Conservation (phyloP, 768 basidiomycete species). For the Trametes coccinea region DNA sequence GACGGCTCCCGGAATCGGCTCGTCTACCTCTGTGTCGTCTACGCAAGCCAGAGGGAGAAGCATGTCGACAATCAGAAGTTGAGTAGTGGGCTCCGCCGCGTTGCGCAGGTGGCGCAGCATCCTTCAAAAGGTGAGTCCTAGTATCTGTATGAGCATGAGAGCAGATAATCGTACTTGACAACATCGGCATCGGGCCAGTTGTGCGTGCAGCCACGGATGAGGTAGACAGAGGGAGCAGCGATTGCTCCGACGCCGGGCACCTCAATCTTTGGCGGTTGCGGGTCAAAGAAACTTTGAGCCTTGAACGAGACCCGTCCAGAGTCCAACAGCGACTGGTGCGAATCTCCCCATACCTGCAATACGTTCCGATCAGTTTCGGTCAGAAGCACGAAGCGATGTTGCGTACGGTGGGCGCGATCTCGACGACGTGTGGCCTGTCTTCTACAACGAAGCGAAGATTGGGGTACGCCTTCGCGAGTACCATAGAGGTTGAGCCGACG, state of each 20-base stretch:
- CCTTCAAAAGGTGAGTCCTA: background rate
- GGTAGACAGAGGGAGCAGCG: background rate
- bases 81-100: conserved; percentile 5
- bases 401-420: conserved; percentile 38
- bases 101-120: conserved; percentile 9
- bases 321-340: conserved; percentile 1
- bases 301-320: conserved; percentile 11
- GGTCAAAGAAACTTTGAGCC: conserved; percentile 12
- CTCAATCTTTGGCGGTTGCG: background rate
- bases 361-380: too few relatives aligned
- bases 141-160: background rate
- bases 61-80: conserved; percentile 15
- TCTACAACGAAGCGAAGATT: conserved; percentile 22
- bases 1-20: conserved; percentile 4
- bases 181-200: conserved; percentile 16
- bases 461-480: conserved; percentile 18
- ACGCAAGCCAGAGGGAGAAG: conserved; percentile 16
- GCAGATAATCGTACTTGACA: background rate
- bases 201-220: conserved; percentile 13
- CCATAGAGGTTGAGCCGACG: conserved; percentile 18
- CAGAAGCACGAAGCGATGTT: background rate
- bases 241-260: conserved; percentile 10
- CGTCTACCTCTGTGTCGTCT: background rate
- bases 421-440: conserved; percentile 21
- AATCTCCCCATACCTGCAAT: conserved; percentile 4